Conservation (phyloP, 495 filamentous ascomycete genomes). For the Tirmania nivea region DNA sequence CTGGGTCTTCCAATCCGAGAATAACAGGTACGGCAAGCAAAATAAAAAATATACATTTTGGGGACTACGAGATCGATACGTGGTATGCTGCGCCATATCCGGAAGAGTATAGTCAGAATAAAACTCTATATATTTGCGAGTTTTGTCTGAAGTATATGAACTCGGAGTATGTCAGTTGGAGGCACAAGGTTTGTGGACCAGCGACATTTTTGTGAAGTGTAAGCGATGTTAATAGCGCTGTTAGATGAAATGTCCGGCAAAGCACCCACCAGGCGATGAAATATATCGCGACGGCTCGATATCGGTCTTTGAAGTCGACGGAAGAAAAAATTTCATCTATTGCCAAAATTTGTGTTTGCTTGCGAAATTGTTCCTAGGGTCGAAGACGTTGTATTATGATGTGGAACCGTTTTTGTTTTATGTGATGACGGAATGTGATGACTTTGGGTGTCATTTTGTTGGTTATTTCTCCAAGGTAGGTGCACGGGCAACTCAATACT, state of each 20-base stretch:
- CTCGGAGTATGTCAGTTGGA: slow-evolving; percentile 90
- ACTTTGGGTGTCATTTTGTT: slow-evolving; percentile 86
- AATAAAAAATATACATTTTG: slow-evolving; percentile 97
- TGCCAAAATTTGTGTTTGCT: slow-evolving; percentile 94
- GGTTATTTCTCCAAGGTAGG: slow-evolving; percentile 80
- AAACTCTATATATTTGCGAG: slow-evolving; percentile 90
- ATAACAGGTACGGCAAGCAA: slow-evolving; percentile 72
- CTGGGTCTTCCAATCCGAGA: slow-evolving; percentile 28
- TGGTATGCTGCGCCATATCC: slow-evolving; percentile 99
- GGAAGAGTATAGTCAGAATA: slow-evolving; percentile 91
- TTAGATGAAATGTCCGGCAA: slow-evolving; percentile 63
- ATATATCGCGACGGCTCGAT: slow-evolving; percentile 89
- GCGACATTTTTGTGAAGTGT: background rate
- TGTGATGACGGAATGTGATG: slow-evolving; percentile 90
- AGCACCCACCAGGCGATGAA: slow-evolving; percentile 90
- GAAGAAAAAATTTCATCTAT: slow-evolving; percentile 87
- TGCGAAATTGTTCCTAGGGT: slow-evolving; percentile 88
- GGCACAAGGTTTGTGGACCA: slow-evolving; percentile 52
- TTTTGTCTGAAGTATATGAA: slow-evolving; percentile 99
- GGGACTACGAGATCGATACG: slow-evolving; percentile 90
- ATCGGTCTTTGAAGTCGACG: slow-evolving; percentile 93
- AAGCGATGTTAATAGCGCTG: slow-evolving; percentile 1
- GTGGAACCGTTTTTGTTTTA: slow-evolving; percentile 98
- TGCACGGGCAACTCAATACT: background rate
- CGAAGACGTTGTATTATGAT: slow-evolving; percentile 95